Percentiles rank a stretch among this genome's conserved stretches.
Evolutionary conservation across 2,329 filamentous ascomycete genomes (phyloP).

Genomic region (Shiraia sp.): DNA sequence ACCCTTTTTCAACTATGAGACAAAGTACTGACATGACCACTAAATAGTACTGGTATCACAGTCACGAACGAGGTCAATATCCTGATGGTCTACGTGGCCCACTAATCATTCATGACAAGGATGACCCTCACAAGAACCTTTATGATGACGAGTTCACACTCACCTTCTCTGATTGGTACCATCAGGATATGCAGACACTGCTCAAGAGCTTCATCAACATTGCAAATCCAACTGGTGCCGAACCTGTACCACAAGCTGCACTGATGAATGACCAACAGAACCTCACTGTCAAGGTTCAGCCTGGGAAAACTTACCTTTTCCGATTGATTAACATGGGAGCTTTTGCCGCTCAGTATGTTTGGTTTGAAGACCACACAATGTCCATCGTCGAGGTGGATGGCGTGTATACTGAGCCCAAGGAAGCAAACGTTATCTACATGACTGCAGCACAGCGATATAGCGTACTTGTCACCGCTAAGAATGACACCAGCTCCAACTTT

Average conservation of each 20-base stretch:
- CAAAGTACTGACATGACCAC: no score
- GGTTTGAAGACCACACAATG: slow-evolving; percentile 69
- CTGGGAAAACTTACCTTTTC: slow-evolving; percentile 64
- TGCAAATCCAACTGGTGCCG: slow-evolving; percentile 61
- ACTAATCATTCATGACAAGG: slow-evolving; percentile 65
- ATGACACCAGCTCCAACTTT: slow-evolving; percentile 58
- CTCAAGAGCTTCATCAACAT: slow-evolving; percentile 50
- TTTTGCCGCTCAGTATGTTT: slow-evolving; percentile 72
- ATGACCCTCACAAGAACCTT: slow-evolving; percentile 55
- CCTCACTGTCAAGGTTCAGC: slow-evolving; percentile 49
- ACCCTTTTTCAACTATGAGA: no score
- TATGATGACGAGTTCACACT: slow-evolving; percentile 66
- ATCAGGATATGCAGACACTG: slow-evolving; percentile 59
- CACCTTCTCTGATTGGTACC: slow-evolving; percentile 75
- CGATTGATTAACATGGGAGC: slow-evolving; percentile 72
- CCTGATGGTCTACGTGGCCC: slow-evolving; percentile 71
- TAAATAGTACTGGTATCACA: slow-evolving; percentile 65
- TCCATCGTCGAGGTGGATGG: slow-evolving; percentile 72
- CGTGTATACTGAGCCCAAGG: slow-evolving; percentile 63
- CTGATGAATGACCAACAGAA: slow-evolving; percentile 66
- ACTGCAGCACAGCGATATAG: slow-evolving; percentile 74
- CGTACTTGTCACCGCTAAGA: slow-evolving; percentile 65
- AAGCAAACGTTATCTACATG: slow-evolving; percentile 65
- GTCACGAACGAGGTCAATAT: slow-evolving; percentile 64
- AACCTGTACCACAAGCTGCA: slow-evolving; percentile 68